Base-by-base conservation (phyloP, 495 filamentous ascomycete genomes). In the Rhypophila decipiens region DNA sequence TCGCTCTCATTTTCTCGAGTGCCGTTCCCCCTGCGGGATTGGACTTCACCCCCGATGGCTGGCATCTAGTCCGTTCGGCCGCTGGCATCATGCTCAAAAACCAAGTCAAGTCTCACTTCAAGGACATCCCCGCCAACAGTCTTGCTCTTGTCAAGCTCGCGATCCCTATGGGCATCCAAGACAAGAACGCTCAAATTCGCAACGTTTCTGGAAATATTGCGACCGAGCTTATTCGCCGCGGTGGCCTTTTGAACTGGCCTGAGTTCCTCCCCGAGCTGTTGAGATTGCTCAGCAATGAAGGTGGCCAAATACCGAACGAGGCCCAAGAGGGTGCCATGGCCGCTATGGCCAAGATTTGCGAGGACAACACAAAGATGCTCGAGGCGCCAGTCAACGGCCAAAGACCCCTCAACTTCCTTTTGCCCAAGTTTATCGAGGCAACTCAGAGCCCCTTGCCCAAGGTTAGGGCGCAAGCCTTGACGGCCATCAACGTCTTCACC, bases 81-180 rank as follows among this genome's bases (percentile, higher is more conserved):
- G 91, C 90, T 27, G 90, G 85, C 38, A 78, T 96, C 57, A 91
- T 95, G 77, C 76, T 99, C 49, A 99, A 99, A 69, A 96, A 95
- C 60, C 89, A 89, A 58, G 80, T 97, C 59, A 83, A 76, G 55
- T 65, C 79, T 21, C 76, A 75, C 21, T 87, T 83, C 66, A 82
- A 81, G 57, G 74, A 75, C 23, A 86, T 96, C 39, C 76, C 85
- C 36, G 79, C 84, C 24, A 54, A 70, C 15, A 87, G 84, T 51
- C 65, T 90, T 47, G 61, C 73, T 13, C 87, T 90, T 56, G 81
- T 96, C 50, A 86, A 85, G 53, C 82, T 88, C 44, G 80, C 86
- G 19, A 77, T 91, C 12, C 73, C 94, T 36, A 47, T 85, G 33
- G 83, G 85, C 8, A 76, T 99, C 45, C 84, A 88, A 63, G 93